phyloP scores from a whole-genome alignment of 371 early-diverging fungal genomes.

The Mortierella sp. region DNA sequence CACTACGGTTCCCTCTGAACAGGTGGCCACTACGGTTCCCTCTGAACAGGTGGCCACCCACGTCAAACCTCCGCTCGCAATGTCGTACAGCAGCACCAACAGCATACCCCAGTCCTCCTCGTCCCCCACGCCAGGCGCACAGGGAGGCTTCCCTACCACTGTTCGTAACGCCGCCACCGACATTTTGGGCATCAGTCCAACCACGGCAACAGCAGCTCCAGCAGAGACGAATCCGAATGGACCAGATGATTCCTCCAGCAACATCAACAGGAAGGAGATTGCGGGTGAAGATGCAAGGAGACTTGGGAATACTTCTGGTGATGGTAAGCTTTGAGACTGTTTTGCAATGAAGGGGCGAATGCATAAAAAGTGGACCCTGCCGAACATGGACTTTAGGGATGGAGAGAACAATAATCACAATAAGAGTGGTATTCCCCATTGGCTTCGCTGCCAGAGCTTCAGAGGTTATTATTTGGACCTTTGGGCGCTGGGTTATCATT shows the following conservation, averaged over 20 bases:
- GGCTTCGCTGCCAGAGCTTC: not conserved
- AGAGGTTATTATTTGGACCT: not conserved
- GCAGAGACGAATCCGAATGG: not conserved
- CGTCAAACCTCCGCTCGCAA: slow-evolving; percentile 2
- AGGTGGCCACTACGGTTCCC: too few relatives aligned
- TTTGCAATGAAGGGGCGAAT: not conserved
- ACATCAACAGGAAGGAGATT: not conserved
- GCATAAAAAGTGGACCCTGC: not conserved
- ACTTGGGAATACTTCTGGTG: not conserved
- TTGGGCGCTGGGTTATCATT: not conserved
- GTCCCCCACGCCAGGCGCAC: not conserved
- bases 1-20: not conserved
- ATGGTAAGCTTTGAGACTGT: not conserved
- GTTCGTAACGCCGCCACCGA: slow-evolving; percentile 3
- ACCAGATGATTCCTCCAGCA: not conserved
- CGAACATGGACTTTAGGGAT: not conserved
- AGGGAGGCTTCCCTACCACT: slow-evolving; percentile 3
- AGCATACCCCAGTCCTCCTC: not conserved
- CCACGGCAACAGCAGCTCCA: not conserved
- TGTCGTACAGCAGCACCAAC: not conserved
- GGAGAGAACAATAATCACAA: not conserved
- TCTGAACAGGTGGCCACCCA: not conserved
- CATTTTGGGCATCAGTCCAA: slow-evolving; percentile 1
- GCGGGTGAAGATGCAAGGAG: not conserved
- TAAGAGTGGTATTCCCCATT: not conserved